Base-by-base conservation (phyloP, 495 filamentous ascomycete genomes). In the Tuber brumale region DNA sequence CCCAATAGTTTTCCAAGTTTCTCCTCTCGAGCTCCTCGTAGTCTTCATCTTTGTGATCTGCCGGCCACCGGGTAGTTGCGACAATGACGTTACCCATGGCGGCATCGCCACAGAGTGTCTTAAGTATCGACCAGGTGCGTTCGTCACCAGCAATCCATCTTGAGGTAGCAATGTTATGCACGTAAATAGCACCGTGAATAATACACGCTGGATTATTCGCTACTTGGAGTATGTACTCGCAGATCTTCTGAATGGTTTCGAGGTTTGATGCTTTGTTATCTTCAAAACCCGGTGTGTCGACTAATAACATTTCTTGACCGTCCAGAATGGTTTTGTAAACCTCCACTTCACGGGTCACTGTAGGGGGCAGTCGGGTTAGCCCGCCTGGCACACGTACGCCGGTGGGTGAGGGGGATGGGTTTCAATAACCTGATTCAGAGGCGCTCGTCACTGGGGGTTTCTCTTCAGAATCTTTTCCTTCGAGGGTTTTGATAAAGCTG, bases 201-300 rank as follows among this genome's bases (percentile, higher is more conserved):
- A 16, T 10, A 31, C n/a, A 66, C 12, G 27, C 57, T 2, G 57
- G n/a, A 31, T 66, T 66, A 31, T 66, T 66, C 27, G 57, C 57
- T 6, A 66, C 12, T 12, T 31, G 10, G n/a, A 66, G n/a, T 31
- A 66, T 31, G 57, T 66, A 31, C 57, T 66, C n/a, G 57, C 57
- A 66, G 8, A 66, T 66, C 57, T 31, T 66, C 16, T 2, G 57
- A 18, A 66, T 9, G 2, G n/a, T 66, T 18, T 66, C 14, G 57
- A 31, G n/a, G n/a, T 66, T 66, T 18, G n/a, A 66, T 5, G 57
- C 31, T 10, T 66, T 66, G 57, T 66, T 51, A 45, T 79, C 77
- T 8, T 79, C 77, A 41, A 79, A 79, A 14, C 77, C 77, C 14
- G 77, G 74, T 0, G 77, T 79, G 16, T 79, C 77, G 18, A 79